Percentiles rank a stretch among this genome's conserved stretches.
These are phyloP conservation scores for Allodekkera sacchari DNA, from an alignment of 805 yeast species.

Conservation along the genomic window DNA sequence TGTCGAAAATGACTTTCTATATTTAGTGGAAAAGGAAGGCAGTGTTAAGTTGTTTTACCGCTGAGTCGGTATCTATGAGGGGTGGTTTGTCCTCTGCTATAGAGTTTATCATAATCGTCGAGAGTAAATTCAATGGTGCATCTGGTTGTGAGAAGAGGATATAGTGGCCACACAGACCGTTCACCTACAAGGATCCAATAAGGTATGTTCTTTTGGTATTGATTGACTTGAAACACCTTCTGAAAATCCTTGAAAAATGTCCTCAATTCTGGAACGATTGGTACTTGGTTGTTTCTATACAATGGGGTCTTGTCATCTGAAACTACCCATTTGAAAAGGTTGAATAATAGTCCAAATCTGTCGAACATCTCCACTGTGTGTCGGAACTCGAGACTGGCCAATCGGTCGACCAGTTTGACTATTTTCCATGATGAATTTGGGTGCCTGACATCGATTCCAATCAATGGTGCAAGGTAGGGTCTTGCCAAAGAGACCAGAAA, in stretches of 20 bases:
- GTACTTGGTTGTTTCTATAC: slow-evolving; percentile 67
- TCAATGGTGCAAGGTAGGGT: slow-evolving; percentile 86
- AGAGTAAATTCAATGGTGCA: slow-evolving; percentile 85
- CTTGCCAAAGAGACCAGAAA: slow-evolving; percentile 86
- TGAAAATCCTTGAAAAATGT: slow-evolving; percentile 65
- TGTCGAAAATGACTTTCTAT: slow-evolving; percentile 57
- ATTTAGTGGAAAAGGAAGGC: slow-evolving; percentile 48
- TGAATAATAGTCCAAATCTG: slow-evolving; percentile 65
- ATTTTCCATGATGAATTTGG: slow-evolving; percentile 29
- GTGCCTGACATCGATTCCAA: slow-evolving; percentile 76
- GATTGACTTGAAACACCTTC: slow-evolving; percentile 68
- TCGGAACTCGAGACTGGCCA: slow-evolving; percentile 69
- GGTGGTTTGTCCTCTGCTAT: slow-evolving; percentile 3
- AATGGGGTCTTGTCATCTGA: slow-evolving; percentile 84
- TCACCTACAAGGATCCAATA: slow-evolving; percentile 92
- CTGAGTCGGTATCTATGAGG: slow-evolving; percentile 12
- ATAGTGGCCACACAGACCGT: slow-evolving; percentile 85
- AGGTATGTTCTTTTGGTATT: slow-evolving; percentile 62
- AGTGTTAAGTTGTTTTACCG: slow-evolving; percentile 36
- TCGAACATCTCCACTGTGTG: slow-evolving; percentile 79
- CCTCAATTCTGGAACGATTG: slow-evolving; percentile 81
- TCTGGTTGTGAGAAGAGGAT: slow-evolving; percentile 77
- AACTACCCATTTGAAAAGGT: slow-evolving; percentile 62
- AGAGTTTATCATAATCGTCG: slow-evolving; percentile 55
- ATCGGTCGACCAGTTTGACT: slow-evolving; percentile 31